These are phyloP conservation scores for Tetrastigma voinierianum DNA, from an alignment of 164 flowering plant species.

Conservation along the genomic window DNA sequence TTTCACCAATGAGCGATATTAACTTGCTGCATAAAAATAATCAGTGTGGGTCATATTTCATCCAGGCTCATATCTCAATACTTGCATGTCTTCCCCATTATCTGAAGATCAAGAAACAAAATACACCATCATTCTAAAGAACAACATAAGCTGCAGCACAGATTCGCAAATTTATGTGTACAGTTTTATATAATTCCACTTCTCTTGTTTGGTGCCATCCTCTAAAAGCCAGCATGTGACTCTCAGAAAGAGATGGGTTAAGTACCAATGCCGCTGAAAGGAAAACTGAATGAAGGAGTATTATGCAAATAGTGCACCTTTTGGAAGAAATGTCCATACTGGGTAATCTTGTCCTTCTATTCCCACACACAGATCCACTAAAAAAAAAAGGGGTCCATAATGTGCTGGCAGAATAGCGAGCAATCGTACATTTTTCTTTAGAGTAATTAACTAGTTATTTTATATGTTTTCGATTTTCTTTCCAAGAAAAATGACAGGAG, in stretches of 20 bases:
- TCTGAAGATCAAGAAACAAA: slow-evolving; percentile 40
- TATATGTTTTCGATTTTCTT: not conserved
- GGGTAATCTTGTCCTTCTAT: slow-evolving; percentile 93
- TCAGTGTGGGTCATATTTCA: slow-evolving; percentile 95
- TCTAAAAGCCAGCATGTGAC: not conserved
- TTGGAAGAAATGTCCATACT: slow-evolving; percentile 93
- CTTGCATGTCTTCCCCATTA: slow-evolving; percentile 97
- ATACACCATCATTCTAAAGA: not conserved
- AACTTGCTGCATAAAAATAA: slow-evolving; percentile 74
- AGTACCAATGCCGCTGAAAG: not conserved
- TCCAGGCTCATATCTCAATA: slow-evolving; percentile 84
- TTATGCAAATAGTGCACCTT: slow-evolving; percentile 45
- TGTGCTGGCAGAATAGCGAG: not conserved
- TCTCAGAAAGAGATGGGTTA: not conserved
- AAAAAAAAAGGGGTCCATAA: slow-evolving; percentile 8
- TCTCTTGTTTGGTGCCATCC: no score
- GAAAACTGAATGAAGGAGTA: not conserved
- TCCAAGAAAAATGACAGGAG: not conserved
- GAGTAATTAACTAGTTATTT: not conserved
- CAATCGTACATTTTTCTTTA: not conserved
- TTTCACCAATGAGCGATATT: slow-evolving; percentile 95
- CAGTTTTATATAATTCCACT: no score
- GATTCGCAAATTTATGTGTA: no score
- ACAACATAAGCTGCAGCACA: no score
- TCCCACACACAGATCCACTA: slow-evolving; percentile 81